These are phyloP conservation scores for Phaffia australis DNA, from an alignment of 768 basidiomycete genomes.

Conservation along the genomic window DNA sequence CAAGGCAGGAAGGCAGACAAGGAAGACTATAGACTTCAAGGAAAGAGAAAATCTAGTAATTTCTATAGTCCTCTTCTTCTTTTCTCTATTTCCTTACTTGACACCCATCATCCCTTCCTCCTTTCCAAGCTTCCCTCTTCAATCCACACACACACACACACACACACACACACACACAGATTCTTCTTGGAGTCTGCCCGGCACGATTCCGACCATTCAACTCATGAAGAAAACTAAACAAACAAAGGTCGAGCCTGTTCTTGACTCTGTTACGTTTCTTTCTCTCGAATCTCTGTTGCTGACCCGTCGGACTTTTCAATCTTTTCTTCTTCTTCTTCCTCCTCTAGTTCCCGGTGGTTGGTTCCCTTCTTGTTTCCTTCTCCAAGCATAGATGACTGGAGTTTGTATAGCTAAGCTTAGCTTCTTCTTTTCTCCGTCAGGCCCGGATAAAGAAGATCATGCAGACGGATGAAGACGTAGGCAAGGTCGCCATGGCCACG, in stretches of 20 bases:
- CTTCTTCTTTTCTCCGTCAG: conserved; percentile 40
- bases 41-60: too few species aligned
- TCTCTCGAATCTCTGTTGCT: neutral
- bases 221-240: conserved; percentile 26
- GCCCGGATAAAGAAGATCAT: conserved; percentile 98
- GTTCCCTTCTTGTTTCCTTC: neutral
- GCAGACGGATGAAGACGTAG: conserved; percentile 98
- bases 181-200: too few species aligned
- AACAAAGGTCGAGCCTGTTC: conserved; percentile 7
- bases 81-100: too few species aligned
- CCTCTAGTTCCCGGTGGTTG: conserved; percentile 22
- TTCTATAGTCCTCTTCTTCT: too few species aligned
- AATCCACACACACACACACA: too few species aligned
- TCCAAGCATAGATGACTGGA: neutral
- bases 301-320: neutral
- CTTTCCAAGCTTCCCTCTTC: too few species aligned
- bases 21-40: too few species aligned
- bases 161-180: too few species aligned
- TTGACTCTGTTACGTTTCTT: neutral
- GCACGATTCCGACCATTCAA: too few species aligned
- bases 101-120: too few species aligned
- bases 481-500: conserved; percentile 92
- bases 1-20: too few species aligned
- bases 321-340: neutral
- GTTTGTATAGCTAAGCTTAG: neutral